Conservation (phyloP, 306 rosid genomes). For the Lathyrus aphaca region DNA sequence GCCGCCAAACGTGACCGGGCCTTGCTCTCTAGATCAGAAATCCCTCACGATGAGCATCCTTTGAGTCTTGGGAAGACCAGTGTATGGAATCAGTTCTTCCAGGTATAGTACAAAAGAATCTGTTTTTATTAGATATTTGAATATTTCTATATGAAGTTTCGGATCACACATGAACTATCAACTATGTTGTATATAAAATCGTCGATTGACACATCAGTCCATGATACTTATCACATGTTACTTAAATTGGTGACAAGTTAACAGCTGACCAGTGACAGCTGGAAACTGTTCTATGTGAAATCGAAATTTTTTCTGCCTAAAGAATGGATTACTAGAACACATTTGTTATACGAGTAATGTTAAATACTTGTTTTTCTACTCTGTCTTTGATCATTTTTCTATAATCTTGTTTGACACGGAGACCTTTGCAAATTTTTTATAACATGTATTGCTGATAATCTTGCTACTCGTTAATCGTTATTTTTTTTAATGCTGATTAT, state of each 20-base stretch:
- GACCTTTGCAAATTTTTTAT: slow-evolving; percentile 23
- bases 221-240: slow-evolving; percentile 19
- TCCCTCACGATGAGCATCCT: slow-evolving; percentile 94
- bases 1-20: slow-evolving; percentile 54
- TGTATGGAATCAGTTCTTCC: slow-evolving; percentile 95
- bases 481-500: neutral
- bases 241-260: slow-evolving; percentile 11
- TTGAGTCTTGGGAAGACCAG: slow-evolving; percentile 96
- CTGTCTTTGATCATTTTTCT: neutral
- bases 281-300: slow-evolving; percentile 19
- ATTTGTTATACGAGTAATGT: slow-evolving; percentile 6
- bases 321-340: slow-evolving; percentile 9
- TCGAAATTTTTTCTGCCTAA: slow-evolving; percentile 20
- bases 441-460: neutral
- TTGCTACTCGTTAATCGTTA: slow-evolving; percentile 8
- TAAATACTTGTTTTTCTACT: slow-evolving; percentile 27
- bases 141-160: slow-evolving; percentile 13
- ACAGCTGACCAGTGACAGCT: neutral
- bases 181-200: slow-evolving; percentile 21
- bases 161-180: slow-evolving; percentile 21
- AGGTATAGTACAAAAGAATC: slow-evolving; percentile 54
- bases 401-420: neutral
- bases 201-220: neutral
- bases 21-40: slow-evolving; percentile 85
- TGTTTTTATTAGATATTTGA: slow-evolving; percentile 11